Conservation (phyloP, 1,139 yeast species). For the Yamadazyma oceani region DNA sequence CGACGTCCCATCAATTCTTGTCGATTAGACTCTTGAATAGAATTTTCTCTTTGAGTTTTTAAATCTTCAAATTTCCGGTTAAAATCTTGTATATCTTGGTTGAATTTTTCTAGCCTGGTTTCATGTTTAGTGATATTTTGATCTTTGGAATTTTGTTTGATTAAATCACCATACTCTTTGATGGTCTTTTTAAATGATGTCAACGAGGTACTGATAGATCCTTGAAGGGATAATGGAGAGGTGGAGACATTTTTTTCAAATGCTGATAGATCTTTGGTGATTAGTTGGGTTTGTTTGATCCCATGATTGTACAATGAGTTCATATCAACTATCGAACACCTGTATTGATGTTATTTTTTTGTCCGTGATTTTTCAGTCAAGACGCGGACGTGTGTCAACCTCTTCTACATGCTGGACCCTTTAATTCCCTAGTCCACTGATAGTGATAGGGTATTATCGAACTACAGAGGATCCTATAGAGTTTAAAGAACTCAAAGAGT, state of each 20-base stretch:
- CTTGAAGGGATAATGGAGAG: conserved; percentile 75
- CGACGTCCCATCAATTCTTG: conserved; percentile 66
- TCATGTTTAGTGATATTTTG: conserved; percentile 64
- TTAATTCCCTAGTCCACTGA: too few relatives aligned
- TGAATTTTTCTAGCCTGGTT: conserved; percentile 60
- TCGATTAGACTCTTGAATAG: conserved; percentile 50
- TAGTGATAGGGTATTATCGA: too few relatives aligned
- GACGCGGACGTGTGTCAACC: too few relatives aligned
- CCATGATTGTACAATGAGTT: conserved; percentile 89
- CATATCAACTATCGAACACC: too few relatives aligned
- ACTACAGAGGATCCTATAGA: too few relatives aligned
- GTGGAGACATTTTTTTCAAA: conserved; percentile 68
- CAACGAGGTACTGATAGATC: conserved; percentile 81
- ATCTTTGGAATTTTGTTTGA: conserved; percentile 57
- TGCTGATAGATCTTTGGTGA: conserved; percentile 64
- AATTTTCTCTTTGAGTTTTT: conserved; percentile 64
- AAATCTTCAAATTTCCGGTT: conserved; percentile 59
- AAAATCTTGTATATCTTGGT: conserved; percentile 56
- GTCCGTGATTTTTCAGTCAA: neutral
- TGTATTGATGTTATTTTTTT: neutral
- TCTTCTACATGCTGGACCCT: too few relatives aligned
- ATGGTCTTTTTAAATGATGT: conserved; percentile 75
- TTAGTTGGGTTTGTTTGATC: conserved; percentile 73
- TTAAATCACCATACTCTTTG: conserved; percentile 69
- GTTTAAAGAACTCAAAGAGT: too few relatives aligned